phyloP scores from a whole-genome alignment of 257 asterid genomes.

The Salvia splendens region DNA sequence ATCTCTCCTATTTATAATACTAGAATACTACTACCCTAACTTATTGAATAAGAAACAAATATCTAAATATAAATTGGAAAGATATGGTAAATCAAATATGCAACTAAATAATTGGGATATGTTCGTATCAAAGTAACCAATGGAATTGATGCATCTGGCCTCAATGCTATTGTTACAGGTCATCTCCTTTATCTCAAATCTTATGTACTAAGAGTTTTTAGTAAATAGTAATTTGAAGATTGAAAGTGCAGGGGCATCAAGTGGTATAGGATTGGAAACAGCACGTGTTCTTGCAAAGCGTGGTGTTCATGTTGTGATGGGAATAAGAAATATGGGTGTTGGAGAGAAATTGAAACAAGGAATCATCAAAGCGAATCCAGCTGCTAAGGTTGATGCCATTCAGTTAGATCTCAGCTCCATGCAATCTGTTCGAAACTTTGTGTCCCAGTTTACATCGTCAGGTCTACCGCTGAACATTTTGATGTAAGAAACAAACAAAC shows the following conservation, averaged over 20 bases:
- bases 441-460: slow-evolving; percentile 59
- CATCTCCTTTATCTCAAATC: no score
- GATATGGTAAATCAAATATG: no score
- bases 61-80: no score
- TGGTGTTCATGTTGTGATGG: slow-evolving; percentile 79
- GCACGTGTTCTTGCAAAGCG: slow-evolving; percentile 86
- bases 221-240: no score
- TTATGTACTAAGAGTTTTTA: no score
- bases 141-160: slow-evolving; percentile 74
- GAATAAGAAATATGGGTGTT: slow-evolving; percentile 58
- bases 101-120: no score
- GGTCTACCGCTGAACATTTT: slow-evolving; percentile 70
- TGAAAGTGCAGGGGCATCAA: slow-evolving; percentile 68
- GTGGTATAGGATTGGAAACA: slow-evolving; percentile 91
- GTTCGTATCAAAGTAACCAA: no score
- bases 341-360: slow-evolving; percentile 60
- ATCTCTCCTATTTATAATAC: no score
- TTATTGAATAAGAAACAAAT: no score
- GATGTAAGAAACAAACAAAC: slow-evolving; percentile 48
- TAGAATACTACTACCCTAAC: no score
- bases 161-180: slow-evolving; percentile 94
- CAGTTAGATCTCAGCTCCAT: slow-evolving; percentile 84
- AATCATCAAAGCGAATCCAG: slow-evolving; percentile 56
- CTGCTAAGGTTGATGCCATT: slow-evolving; percentile 72
- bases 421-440: slow-evolving; percentile 70